Evolutionary conservation across 2,329 filamentous ascomycete genomes (phyloP).

Genomic region (Stachybotrys chartarum): DNA sequence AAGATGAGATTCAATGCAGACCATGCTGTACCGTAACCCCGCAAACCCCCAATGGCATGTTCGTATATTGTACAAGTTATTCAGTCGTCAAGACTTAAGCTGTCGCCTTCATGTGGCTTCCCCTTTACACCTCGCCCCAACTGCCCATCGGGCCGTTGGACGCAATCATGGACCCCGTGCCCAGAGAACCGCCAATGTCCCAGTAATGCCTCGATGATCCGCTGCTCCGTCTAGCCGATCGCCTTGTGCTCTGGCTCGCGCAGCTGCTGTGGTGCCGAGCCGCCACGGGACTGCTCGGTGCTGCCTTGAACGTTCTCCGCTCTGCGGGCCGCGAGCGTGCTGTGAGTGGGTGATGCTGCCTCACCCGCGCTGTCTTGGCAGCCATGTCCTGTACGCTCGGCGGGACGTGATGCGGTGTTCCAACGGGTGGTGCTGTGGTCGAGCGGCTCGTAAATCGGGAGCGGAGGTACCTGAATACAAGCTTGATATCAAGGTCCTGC

Average conservation of each 20-base stretch:
- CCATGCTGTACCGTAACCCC: neutral
- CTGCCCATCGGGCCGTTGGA: conserved; percentile 62
- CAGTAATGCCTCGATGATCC: conserved; percentile 80
- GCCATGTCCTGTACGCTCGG: conserved; percentile 56
- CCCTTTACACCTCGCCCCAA: conserved; percentile 64
- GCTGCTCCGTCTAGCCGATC: conserved; percentile 59
- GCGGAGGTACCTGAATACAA: conserved; percentile 83
- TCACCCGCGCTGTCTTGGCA: conserved; percentile 74
- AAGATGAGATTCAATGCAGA: neutral
- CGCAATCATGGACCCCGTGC: conserved; percentile 65
- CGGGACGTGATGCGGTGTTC: conserved; percentile 39
- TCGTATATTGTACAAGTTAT: neutral
- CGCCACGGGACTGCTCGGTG: conserved; percentile 39
- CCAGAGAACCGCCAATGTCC: conserved; percentile 78
- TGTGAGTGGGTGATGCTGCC: conserved; percentile 83
- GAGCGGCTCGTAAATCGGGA: conserved; percentile 59
- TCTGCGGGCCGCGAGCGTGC: conserved; percentile 45
- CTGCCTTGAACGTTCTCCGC: conserved; percentile 50
- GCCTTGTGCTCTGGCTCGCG: conserved; percentile 79
- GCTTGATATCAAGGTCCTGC: conserved; percentile 79
- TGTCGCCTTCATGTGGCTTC: neutral
- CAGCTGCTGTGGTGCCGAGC: conserved; percentile 59
- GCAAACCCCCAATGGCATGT: neutral
- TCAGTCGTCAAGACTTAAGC: neutral
- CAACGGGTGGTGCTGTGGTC: conserved; percentile 31